Conservation (phyloP, 2,329 filamentous ascomycete species). For the Fusarium proliferatum region DNA sequence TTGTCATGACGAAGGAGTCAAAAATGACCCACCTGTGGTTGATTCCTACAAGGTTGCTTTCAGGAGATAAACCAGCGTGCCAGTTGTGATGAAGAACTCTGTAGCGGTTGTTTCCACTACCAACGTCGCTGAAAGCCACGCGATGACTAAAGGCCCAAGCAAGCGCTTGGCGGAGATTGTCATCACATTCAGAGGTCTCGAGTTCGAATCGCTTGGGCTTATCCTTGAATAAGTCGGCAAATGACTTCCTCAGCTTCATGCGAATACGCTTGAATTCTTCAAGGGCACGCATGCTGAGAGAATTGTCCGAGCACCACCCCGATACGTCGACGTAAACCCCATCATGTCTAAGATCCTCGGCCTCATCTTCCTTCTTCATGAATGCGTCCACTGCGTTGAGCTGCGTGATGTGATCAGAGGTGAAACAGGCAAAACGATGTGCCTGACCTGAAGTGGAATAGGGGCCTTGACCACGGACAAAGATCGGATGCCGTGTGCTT, state of each 20-base stretch:
- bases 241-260: neutral
- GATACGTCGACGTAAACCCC: neutral
- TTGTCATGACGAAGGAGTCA: neutral
- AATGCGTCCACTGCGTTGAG: neutral
- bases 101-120: constrained; percentile 81
- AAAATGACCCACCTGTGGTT: constrained; percentile 95
- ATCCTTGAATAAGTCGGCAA: neutral
- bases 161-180: constrained; percentile 7
- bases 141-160: constrained; percentile 87
- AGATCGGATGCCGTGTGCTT: constrained; percentile 1
- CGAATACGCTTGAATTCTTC: constrained; percentile 3
- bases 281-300: neutral
- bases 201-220: neutral
- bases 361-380: neutral
- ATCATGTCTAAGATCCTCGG: neutral
- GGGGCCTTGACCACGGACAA: neutral
- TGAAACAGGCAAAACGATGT: neutral
- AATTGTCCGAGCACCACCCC: neutral
- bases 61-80: constrained; percentile 91
- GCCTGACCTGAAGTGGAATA: neutral
- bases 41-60: constrained; percentile 89
- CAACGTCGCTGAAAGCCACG: constrained; percentile 87
- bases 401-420: neutral
- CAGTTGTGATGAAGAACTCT: constrained; percentile 88
- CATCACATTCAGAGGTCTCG: neutral